Evolutionary conservation across 2,329 filamentous ascomycete species (phyloP), one percentile per base, ranked within the genome.

Genomic region (Daldinia eschscholtzii): DNA sequence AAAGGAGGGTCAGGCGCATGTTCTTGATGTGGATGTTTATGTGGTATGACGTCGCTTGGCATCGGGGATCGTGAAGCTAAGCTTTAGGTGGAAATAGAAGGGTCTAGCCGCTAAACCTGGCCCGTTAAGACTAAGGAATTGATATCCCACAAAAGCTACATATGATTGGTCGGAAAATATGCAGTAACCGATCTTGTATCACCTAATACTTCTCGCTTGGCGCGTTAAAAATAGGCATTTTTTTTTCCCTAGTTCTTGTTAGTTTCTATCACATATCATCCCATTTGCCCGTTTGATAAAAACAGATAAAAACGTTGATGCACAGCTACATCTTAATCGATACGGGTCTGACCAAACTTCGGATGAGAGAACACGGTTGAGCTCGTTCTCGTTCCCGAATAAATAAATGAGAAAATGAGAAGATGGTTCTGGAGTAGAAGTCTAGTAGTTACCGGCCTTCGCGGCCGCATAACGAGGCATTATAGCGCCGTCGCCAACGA

Each of bases 11-110:
- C 70, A 73, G 64, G 66, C 66, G 71, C 52, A 28, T 58, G 30
- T 53, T 52, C 23, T n/a, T 57, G 61, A 42, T 66, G 59, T 53
- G 48, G 18, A 48, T 57, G 39, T 33, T 26, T 23, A 62, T 65
- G 68, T 67, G 61, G 62, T 39, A 71, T 72, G 73, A 75, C 73
- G 72, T 75, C 70, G 71, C 72, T 74, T 73, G 71, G 68, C 73
- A 66, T 70, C 50, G 35, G 33, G 33, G 28, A 65, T 55, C 37
- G 48, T 42, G 57, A 50, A 61, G 50, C 46, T 64, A 57, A 39
- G 41, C n/a, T 58, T 57, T 41, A 41, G 35, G 35, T 57, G 33
- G 20, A 15, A 3, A 55, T 37, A n/a, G 28, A 33, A 18, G 18
- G 48, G 13, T 33, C 48, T 52, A 52, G 48, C 50, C 30, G 30